These are phyloP conservation scores for Nicotiana attenuata DNA, from an alignment of 257 asterid genomes.

Conservation along the genomic window DNA sequence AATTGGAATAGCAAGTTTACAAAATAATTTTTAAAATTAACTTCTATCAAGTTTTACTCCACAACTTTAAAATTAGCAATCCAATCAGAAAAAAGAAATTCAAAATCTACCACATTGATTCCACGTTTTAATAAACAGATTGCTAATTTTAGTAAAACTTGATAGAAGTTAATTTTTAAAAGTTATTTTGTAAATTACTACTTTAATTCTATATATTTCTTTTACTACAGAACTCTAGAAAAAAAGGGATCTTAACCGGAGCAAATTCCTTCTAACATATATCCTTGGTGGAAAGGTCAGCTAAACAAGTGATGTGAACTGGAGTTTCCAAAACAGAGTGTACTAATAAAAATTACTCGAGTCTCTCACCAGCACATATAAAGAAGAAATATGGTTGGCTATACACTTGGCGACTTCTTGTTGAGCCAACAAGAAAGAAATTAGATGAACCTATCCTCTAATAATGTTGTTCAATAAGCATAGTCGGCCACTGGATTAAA, in stretches of 20 bases:
- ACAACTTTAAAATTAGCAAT: neutral
- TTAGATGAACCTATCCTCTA: neutral
- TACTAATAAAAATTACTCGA: neutral
- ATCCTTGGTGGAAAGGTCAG: neutral
- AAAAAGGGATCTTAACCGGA: neutral
- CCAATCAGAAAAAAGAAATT: neutral
- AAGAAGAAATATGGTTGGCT: neutral
- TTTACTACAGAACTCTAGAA: neutral
- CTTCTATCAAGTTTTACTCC: neutral
- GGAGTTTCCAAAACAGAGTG: neutral
- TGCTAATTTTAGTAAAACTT: neutral
- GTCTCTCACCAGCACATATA: neutral
- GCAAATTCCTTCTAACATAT: neutral
- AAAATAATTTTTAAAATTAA: neutral
- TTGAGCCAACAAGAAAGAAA: neutral
- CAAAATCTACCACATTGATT: neutral
- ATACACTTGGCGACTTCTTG: neutral
- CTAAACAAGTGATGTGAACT: neutral
- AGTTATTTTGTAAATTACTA: neutral
- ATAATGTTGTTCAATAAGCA: neutral
- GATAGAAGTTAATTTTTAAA: neutral
- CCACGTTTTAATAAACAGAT: neutral
- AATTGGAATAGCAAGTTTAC: too few species aligned
- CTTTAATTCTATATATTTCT: neutral
- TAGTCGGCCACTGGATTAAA: neutral